Percentiles rank a stretch among this genome's conserved stretches.
Conservation (phyloP, 1,284 basidiomycete genomes). For the Sphagnurus paluster region DNA sequence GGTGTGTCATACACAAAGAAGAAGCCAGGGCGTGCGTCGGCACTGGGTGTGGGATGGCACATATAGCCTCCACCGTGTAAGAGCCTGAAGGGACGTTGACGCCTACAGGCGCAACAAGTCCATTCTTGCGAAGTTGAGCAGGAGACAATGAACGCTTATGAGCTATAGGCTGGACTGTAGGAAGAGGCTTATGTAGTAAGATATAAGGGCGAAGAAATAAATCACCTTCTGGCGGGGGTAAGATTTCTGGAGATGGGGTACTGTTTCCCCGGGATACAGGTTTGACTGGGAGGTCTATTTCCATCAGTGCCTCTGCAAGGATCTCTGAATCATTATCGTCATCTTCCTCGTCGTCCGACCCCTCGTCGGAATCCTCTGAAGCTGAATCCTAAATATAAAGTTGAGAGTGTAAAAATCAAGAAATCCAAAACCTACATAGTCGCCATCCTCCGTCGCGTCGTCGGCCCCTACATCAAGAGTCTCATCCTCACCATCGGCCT, state of each 20-base stretch:
- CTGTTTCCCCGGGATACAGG: constrained; percentile 7
- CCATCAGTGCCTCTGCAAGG: constrained; percentile 16
- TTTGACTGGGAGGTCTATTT: constrained; percentile 19
- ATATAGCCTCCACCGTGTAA: constrained; percentile 90
- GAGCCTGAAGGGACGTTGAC: constrained; percentile 40
- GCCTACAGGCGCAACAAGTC: constrained; percentile 36
- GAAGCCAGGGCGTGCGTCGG: constrained; percentile 86
- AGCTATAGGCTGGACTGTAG: constrained; percentile 27
- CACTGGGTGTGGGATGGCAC: constrained; percentile 86
- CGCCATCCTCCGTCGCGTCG: constrained; percentile 62
- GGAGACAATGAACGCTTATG: constrained; percentile 63
- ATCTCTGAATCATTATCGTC: constrained; percentile 23
- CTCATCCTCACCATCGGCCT: constrained; percentile 43
- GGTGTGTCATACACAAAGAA: constrained; percentile 85
- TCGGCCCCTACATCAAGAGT: constrained; percentile 45
- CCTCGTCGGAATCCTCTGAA: constrained; percentile 58
- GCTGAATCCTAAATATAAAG: constrained; percentile 40
- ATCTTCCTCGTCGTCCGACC: constrained; percentile 50
- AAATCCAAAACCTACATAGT: constrained; percentile 49
- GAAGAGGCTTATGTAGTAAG: constrained; percentile 3
- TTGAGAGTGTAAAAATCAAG: constrained; percentile 7
- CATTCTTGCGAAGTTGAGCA: constrained; percentile 51
- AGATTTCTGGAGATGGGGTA: constrained; percentile 16
- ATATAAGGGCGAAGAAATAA: background rate
- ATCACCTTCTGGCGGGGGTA: constrained; percentile 23